phyloP scores from a whole-genome alignment of 441 rosid genomes.

The Corymbia citriodora region DNA sequence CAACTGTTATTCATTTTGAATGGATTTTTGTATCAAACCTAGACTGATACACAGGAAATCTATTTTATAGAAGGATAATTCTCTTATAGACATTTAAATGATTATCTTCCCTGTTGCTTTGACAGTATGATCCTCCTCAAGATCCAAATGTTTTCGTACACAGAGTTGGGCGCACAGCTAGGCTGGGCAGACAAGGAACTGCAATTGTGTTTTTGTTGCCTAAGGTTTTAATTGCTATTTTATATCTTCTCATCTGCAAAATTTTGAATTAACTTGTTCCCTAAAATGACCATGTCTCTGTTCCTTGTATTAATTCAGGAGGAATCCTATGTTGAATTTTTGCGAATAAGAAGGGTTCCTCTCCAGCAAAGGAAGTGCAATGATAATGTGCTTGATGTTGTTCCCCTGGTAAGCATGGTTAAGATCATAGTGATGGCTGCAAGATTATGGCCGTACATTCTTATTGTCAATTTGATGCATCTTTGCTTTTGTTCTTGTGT shows the following conservation, averaged over 20 bases:
- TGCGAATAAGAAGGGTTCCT: slow-evolving; percentile 62
- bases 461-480: not conserved
- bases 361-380: slow-evolving; percentile 48
- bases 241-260: not conserved
- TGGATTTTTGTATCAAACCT: not conserved
- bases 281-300: not conserved
- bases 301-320: slow-evolving; percentile 41
- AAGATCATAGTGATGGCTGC: not conserved
- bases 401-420: slow-evolving; percentile 48
- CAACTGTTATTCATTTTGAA: not conserved
- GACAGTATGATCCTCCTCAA: slow-evolving; percentile 89
- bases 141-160: slow-evolving; percentile 80
- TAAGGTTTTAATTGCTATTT: slow-evolving; percentile 37
- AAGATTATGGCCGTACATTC: not conserved
- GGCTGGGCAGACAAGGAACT: slow-evolving; percentile 79
- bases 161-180: slow-evolving; percentile 92
- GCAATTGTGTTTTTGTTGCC: slow-evolving; percentile 65
- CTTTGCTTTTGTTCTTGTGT: not conserved
- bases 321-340: slow-evolving; percentile 81
- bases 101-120: not conserved
- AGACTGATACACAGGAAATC: not conserved
- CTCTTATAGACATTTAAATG: not conserved
- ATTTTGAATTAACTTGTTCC: not conserved
- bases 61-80: not conserved
- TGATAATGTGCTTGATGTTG: slow-evolving; percentile 51